These are phyloP conservation scores for Alliaria petiolata DNA, from an alignment of 345 rosid species.

Conservation along the genomic window DNA sequence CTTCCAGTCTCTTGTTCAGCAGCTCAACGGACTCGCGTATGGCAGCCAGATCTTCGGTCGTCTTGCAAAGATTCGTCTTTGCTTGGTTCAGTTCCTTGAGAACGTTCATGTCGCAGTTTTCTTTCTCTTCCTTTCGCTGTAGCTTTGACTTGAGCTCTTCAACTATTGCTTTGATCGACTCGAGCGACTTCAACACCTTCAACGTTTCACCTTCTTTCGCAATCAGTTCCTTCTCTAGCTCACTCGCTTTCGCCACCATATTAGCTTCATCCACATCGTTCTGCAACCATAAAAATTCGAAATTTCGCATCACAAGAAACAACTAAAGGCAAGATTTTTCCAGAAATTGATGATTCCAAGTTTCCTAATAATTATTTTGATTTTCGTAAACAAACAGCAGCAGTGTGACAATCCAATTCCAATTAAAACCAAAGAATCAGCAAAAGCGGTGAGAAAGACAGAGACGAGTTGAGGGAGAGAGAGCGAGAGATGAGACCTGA, in stretches of 20 bases:
- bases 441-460: background rate
- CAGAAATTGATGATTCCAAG: background rate
- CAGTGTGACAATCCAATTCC: background rate
- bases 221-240: conserved; percentile 67
- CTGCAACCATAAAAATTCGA: background rate
- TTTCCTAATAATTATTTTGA: background rate
- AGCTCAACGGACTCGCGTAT: conserved; percentile 66
- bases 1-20: conserved; percentile 70
- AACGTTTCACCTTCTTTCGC: conserved; percentile 74
- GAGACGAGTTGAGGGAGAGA: background rate
- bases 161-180: conserved; percentile 53
- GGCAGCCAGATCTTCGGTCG: conserved; percentile 70
- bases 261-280: conserved; percentile 29
- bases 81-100: conserved; percentile 77
- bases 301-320: conserved; percentile 7
- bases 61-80: conserved; percentile 68
- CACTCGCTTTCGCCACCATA: conserved; percentile 54
- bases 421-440: background rate
- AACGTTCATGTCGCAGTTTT: conserved; percentile 24
- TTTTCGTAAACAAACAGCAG: background rate
- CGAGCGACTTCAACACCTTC: conserved; percentile 74
- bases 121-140: conserved; percentile 21
- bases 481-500: conserved; percentile 1
- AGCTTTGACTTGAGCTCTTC: conserved; percentile 63
- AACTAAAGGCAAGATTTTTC: background rate